These are phyloP conservation scores for Dipodascus albidus DNA, from an alignment of 805 yeast genomes.

Conservation along the genomic window DNA sequence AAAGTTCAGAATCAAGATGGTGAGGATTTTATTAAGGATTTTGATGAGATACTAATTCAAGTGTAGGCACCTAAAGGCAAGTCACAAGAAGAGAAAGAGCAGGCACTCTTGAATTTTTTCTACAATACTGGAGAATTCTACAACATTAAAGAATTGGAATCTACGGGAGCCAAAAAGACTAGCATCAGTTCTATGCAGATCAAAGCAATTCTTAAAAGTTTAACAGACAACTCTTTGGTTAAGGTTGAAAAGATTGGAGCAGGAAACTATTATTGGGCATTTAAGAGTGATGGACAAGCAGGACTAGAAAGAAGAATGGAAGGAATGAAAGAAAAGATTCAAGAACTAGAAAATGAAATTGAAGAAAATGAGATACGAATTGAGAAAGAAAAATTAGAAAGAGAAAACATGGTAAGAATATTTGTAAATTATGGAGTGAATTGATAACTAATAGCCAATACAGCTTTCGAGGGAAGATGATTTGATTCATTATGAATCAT, in stretches of 20 bases:
- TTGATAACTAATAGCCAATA: background rate
- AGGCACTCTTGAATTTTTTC: background rate
- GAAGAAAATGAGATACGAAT: background rate
- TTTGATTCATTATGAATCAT: background rate
- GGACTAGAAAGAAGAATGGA: background rate
- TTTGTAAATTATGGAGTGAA: background rate
- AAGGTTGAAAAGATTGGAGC: slow-evolving; percentile 45
- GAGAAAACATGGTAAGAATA: slow-evolving; percentile 1
- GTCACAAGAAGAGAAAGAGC: slow-evolving; percentile 1
- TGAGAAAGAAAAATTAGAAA: background rate
- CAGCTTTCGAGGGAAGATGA: background rate
- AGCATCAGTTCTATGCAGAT: slow-evolving; percentile 45
- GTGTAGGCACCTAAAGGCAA: slow-evolving; percentile 1
- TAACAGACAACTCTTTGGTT: slow-evolving; percentile 40
- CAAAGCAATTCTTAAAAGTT: slow-evolving; percentile 35
- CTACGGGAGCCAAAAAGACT: slow-evolving; percentile 32
- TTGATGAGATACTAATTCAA: background rate
- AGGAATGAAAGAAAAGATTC: background rate
- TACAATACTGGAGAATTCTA: slow-evolving; percentile 9
- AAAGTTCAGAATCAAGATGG: too few relatives aligned
- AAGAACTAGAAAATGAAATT: background rate
- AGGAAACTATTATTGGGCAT: slow-evolving; percentile 41
- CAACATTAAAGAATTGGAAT: slow-evolving; percentile 38
- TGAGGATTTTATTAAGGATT: too few relatives aligned
- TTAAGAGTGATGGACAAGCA: slow-evolving; percentile 11